These are phyloP conservation scores for Epichloe baconii DNA, from an alignment of 2,329 filamentous ascomycete species.

Conservation along the genomic window DNA sequence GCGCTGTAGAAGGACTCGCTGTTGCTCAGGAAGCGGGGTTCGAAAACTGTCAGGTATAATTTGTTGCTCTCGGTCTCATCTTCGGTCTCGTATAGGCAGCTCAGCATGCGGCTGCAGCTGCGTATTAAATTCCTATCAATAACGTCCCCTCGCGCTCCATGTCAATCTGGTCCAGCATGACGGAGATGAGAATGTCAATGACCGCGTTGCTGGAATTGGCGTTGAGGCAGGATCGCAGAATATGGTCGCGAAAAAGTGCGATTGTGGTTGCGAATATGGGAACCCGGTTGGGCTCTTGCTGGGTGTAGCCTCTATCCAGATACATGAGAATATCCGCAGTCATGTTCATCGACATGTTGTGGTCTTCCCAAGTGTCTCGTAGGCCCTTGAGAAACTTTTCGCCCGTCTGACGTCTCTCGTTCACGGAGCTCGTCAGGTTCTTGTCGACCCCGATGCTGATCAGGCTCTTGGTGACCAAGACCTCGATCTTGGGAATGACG, in stretches of 20 bases:
- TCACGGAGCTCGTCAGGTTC: constrained; percentile 46
- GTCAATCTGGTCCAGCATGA: constrained; percentile 79
- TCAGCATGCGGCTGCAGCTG: constrained; percentile 79
- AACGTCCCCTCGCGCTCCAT: constrained; percentile 81
- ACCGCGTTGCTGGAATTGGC: constrained; percentile 38
- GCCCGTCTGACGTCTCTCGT: constrained; percentile 67
- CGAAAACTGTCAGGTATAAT: constrained; percentile 73
- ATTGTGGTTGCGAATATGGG: constrained; percentile 79
- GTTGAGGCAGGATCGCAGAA: constrained; percentile 50
- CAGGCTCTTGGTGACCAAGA: constrained; percentile 58
- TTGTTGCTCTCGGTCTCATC: constrained; percentile 66
- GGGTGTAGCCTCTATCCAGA: constrained; percentile 75
- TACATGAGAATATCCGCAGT: constrained; percentile 95
- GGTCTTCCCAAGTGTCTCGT: constrained; percentile 72
- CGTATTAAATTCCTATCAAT: constrained; percentile 76
- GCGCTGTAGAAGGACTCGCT: constrained; percentile 61
- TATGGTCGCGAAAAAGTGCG: constrained; percentile 74
- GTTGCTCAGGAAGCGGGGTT: constrained; percentile 59
- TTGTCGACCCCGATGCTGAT: constrained; percentile 46
- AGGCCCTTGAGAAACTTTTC: constrained; percentile 71
- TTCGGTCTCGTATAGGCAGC: constrained; percentile 71
- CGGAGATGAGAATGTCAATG: constrained; percentile 62
- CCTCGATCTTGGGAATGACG: constrained; percentile 58
- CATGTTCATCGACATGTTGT: constrained; percentile 92
- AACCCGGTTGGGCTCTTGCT: constrained; percentile 50